These are phyloP conservation scores for Blastomyces silverae DNA, from an alignment of 2,329 filamentous ascomycete species.

Conservation along the genomic window DNA sequence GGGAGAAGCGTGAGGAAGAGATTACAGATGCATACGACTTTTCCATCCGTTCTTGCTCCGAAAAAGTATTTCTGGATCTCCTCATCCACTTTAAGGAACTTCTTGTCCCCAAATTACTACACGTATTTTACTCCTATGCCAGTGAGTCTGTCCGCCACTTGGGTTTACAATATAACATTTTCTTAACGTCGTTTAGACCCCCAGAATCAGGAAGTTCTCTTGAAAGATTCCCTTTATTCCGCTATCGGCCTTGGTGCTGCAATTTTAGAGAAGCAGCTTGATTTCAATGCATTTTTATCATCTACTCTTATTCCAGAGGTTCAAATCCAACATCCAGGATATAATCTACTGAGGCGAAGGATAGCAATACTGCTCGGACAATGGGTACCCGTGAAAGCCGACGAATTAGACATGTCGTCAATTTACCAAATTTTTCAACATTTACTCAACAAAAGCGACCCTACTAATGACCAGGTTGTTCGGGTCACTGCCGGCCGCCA, in stretches of 20 bases:
- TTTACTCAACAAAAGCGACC: slow-evolving; percentile 68
- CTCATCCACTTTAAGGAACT: slow-evolving; percentile 81
- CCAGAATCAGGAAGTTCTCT: slow-evolving; percentile 62
- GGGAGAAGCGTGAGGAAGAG: slow-evolving; percentile 84
- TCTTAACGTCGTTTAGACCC: slow-evolving; percentile 35
- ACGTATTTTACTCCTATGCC: slow-evolving; percentile 74
- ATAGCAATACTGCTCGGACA: slow-evolving; percentile 84
- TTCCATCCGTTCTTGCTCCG: slow-evolving; percentile 82
- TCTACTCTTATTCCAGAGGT: slow-evolving; percentile 72
- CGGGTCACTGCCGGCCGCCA: slow-evolving; percentile 84
- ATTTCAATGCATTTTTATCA: slow-evolving; percentile 75
- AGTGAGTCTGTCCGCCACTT: slow-evolving; percentile 44
- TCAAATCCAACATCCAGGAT: slow-evolving; percentile 59
- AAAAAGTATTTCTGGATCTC: slow-evolving; percentile 88
- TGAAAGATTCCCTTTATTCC: slow-evolving; percentile 92
- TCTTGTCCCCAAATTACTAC: slow-evolving; percentile 68
- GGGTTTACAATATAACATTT: slow-evolving; percentile 22
- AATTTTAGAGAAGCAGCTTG: slow-evolving; percentile 64
- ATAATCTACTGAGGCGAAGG: slow-evolving; percentile 76
- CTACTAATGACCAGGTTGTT: slow-evolving; percentile 83
- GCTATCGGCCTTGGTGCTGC: slow-evolving; percentile 81
- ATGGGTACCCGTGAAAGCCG: slow-evolving; percentile 76
- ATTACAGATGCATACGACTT: slow-evolving; percentile 84
- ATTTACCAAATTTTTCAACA: slow-evolving; percentile 88
- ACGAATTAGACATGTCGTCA: slow-evolving; percentile 59